phyloP scores from a whole-genome alignment of 2,329 filamentous ascomycete genomes.

The Rutstroemia sp. region DNA sequence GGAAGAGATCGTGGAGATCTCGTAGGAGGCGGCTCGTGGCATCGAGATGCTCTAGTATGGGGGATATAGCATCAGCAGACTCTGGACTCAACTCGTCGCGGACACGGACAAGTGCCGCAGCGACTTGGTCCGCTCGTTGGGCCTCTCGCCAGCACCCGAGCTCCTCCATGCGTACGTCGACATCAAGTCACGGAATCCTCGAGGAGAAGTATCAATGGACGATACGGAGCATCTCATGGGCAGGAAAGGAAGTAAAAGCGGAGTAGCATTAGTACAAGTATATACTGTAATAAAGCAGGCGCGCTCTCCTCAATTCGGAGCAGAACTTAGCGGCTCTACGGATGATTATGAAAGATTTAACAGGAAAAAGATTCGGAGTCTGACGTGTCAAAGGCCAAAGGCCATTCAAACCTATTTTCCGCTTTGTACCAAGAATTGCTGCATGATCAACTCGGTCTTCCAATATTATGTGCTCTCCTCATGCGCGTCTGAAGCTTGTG shows the following conservation, averaged over 20 bases:
- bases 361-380: constrained; percentile 15
- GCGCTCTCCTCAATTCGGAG: not conserved
- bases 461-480: not conserved
- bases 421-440: constrained; percentile 20
- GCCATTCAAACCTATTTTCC: constrained; percentile 8
- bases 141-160: constrained; percentile 48
- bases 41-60: constrained; percentile 33
- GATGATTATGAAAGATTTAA: constrained; percentile 13
- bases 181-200: constrained; percentile 21
- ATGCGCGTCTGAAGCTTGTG: not conserved
- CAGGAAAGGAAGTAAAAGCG: not conserved
- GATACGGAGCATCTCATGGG: not conserved
- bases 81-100: constrained; percentile 36
- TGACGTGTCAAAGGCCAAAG: constrained; percentile 27
- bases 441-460: not conserved
- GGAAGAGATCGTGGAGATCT: constrained; percentile 47
- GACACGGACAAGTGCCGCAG: constrained; percentile 41
- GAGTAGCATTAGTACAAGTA: not conserved
- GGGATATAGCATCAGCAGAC: constrained; percentile 40
- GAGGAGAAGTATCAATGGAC: not conserved
- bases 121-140: constrained; percentile 42
- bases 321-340: constrained; percentile 17
- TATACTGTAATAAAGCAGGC: not conserved
- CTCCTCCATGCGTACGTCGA: constrained; percentile 26
- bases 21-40: constrained; percentile 40